Evolutionary conservation across 371 early-diverging fungal species (phyloP), one percentile per base, ranked within the genome.

Genomic region (Conidiobolus incongruus): DNA sequence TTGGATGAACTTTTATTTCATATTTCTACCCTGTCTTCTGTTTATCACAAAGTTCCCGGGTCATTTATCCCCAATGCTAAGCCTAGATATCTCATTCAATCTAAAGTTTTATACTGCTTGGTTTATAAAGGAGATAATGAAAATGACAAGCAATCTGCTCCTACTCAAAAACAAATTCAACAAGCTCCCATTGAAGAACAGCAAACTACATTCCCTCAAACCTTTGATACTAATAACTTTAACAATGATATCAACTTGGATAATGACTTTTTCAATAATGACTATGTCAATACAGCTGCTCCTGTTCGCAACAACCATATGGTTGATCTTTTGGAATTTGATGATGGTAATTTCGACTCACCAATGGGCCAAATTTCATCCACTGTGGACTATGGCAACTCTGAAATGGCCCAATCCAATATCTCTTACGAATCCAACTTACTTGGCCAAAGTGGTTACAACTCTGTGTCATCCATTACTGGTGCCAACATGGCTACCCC

Each of bases 11-110:
- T 96, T 36, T 60, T 94, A 28, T 62, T 67, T 45, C 73, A 96
- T 45, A 76, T 96, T 43, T 77, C 81, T 33, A 78, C 77, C 6
- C 58, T 96, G 23, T 79, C 92, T 10, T 83, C 93, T 5, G 82
- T 96, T 6, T 89, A 92, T 55, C 89, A 92, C 55, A 89, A 88
- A 52, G 79, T 90, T 19, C 80, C 93, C 2, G 66, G 72, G 26
- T 65, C 76, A 0, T 81, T 79, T 49, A 73, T 83, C 32, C 38
- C 30, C 28, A 33, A 43, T 29, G 30, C 38, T n/a, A 52, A 52
- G 39, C 16, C 34, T 11, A 20, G 46, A 13, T 26, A n/a, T 17
- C 38, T 52, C 17, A 21, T 26, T 0, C 28, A 11, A 17, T 52
- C 52, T 8, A 35, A 48, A 19, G 48, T 52, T 19, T 33, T 52